Evolutionary conservation across 495 filamentous ascomycete species (phyloP), one percentile per base, ranked within the genome.

Genomic region (Emericellopsis terricola): DNA sequence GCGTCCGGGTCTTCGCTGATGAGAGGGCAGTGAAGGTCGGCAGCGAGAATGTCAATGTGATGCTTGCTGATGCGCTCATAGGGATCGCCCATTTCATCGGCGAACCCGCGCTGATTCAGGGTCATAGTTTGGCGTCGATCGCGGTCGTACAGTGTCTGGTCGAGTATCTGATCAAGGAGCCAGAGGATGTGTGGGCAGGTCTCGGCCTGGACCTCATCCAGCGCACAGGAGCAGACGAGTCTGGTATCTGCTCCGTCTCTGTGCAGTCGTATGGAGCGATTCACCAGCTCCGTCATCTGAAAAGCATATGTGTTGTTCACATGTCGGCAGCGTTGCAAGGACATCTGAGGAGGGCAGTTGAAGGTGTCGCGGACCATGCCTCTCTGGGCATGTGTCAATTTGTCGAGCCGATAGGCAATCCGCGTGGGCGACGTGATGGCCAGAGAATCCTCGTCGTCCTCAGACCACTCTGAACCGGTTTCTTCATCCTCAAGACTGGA

Each of bases 161-260:
- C 56, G 9, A 55, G 46, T 18, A 65, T 49, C 32, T 47, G 48
- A 46, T 65, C 61, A 29, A 61, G 51, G 15, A 65, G 49, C 58
- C 59, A 65, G 34, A 65, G 46, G 15, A 59, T 44, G 36, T 65
- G 61, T n/a, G 57, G 57, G 47, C 61, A 65, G 39, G 42, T n/a
- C n/a, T n/a, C n/a, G n/a, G n/a, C n/a, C n/a, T n/a, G n/a, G n/a
- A n/a, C n/a, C n/a, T n/a, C n/a, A n/a, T n/a, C n/a, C n/a, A n/a
- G n/a, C n/a, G n/a, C n/a, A n/a, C n/a, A n/a, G n/a, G n/a, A n/a
- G n/a, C n/a, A n/a, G n/a, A n/a, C n/a, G n/a, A n/a, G n/a, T n/a
- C n/a, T n/a, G n/a, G n/a, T n/a, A n/a, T n/a, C n/a, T n/a, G n/a
- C n/a, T n/a, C n/a, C n/a, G n/a, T n/a, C n/a, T n/a, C n/a, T n/a